Percentiles rank a stretch among this genome's conserved stretches.
phyloP scores from a whole-genome alignment of 1,139 yeast species.

The Casaregolazyma lundiana region DNA sequence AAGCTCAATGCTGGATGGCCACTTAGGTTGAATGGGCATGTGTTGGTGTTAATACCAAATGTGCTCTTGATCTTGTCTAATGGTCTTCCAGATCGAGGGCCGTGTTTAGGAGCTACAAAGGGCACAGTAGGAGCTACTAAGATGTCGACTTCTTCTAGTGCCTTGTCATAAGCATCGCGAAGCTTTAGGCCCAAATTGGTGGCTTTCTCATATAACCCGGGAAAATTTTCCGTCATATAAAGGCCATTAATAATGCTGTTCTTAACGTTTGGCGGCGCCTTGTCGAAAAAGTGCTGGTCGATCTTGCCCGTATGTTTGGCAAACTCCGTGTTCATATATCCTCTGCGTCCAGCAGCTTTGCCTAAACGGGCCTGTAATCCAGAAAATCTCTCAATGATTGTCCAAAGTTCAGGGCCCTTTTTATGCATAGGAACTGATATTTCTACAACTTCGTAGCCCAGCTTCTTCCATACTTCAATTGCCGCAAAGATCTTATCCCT shows the following conservation, averaged over 20 bases:
- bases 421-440: constrained; percentile 36
- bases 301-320: constrained; percentile 20
- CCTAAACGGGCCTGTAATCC: constrained; percentile 28
- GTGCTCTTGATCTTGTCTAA: constrained; percentile 26
- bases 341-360: constrained; percentile 27
- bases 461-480: constrained; percentile 27
- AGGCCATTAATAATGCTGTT: constrained; percentile 34
- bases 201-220: constrained; percentile 35
- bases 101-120: constrained; percentile 28
- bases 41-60: constrained; percentile 37
- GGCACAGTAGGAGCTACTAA: constrained; percentile 31
- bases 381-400: constrained; percentile 32
- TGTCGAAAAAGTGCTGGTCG: constrained; percentile 31
- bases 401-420: constrained; percentile 38
- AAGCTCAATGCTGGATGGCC: constrained; percentile 38
- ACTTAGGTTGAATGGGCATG: constrained; percentile 36
- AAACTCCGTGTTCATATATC: constrained; percentile 23
- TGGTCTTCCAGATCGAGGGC: constrained; percentile 19
- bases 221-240: constrained; percentile 32
- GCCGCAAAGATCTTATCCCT: constrained; percentile 29
- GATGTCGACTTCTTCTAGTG: constrained; percentile 29
- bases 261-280: constrained; percentile 32
- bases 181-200: constrained; percentile 35
- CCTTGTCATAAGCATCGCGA: constrained; percentile 32
- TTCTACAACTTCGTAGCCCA: constrained; percentile 35